Evolutionary conservation across 441 rosid species (phyloP).

Genomic region (Sinapis alba): DNA sequence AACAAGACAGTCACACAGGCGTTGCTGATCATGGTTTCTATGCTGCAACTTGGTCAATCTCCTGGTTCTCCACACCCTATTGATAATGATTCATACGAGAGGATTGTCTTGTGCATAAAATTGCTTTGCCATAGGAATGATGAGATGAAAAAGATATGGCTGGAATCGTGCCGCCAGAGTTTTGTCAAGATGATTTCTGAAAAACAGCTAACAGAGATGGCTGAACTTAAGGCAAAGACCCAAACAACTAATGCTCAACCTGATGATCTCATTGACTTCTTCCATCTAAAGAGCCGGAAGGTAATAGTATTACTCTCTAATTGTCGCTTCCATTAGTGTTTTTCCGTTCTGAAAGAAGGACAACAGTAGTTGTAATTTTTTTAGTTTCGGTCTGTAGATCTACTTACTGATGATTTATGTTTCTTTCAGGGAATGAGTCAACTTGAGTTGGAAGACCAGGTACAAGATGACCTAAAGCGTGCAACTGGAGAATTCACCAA

Average conservation of each 20-base stretch:
- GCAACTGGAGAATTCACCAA: slow-evolving; percentile 92
- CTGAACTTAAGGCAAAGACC: slow-evolving; percentile 59
- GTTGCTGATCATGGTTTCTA: slow-evolving; percentile 74
- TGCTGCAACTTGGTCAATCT: slow-evolving; percentile 84
- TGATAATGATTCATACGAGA: slow-evolving; percentile 78
- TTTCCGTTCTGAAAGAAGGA: background rate
- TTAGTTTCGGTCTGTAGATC: background rate
- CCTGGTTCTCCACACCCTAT: slow-evolving; percentile 78
- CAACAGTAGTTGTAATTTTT: background rate
- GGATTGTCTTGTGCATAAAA: slow-evolving; percentile 71
- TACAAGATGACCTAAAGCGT: slow-evolving; percentile 90
- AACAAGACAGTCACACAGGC: slow-evolving; percentile 63
- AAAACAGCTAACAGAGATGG: slow-evolving; percentile 73
- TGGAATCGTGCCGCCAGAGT: slow-evolving; percentile 79
- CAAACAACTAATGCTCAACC: slow-evolving; percentile 71
- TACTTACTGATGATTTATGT: slow-evolving; percentile 10
- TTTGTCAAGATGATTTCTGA: slow-evolving; percentile 90
- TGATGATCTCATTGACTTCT: slow-evolving; percentile 88
- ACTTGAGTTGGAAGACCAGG: slow-evolving; percentile 91
- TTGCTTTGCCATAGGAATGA: slow-evolving; percentile 72
- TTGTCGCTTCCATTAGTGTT: background rate
- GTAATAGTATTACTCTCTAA: slow-evolving; percentile 17
- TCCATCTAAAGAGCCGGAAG: slow-evolving; percentile 92
- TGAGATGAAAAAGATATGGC: slow-evolving; percentile 75
- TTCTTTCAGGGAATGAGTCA: slow-evolving; percentile 83